Conservation (phyloP, 2,329 filamentous ascomycete species). For the Ophiocordyceps camponoti-rufipedis region DNA sequence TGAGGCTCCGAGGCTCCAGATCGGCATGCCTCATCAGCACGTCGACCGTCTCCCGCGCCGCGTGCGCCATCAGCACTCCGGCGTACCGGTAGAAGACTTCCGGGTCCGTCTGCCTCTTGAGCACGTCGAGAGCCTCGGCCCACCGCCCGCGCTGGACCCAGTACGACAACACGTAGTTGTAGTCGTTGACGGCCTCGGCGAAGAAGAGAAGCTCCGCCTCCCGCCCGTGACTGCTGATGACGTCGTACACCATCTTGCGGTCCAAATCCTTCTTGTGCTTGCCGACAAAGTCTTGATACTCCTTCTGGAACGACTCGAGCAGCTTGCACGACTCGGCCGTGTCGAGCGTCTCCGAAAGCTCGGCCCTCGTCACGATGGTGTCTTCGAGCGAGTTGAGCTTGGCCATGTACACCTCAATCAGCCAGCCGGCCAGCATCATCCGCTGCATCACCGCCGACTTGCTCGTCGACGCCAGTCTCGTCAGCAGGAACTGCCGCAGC, state of each 20-base stretch:
- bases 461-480: slow-evolving; percentile 66
- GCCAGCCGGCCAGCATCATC: slow-evolving; percentile 88
- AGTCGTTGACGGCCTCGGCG: slow-evolving; percentile 74
- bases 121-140: slow-evolving; percentile 67
- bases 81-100: slow-evolving; percentile 95
- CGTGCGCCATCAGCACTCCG: slow-evolving; percentile 88
- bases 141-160: slow-evolving; percentile 95
- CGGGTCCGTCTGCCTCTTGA: slow-evolving; percentile 83
- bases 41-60: slow-evolving; percentile 73
- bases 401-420: slow-evolving; percentile 92
- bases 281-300: slow-evolving; percentile 76
- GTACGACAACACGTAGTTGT: slow-evolving; percentile 88
- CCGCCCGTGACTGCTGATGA: slow-evolving; percentile 86
- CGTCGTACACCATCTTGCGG: slow-evolving; percentile 80
- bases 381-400: slow-evolving; percentile 92
- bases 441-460: slow-evolving; percentile 80
- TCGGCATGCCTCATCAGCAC: slow-evolving; percentile 84
- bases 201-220: slow-evolving; percentile 88
- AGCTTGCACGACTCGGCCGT: slow-evolving; percentile 54
- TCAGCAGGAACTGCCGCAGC: slow-evolving; percentile 70
- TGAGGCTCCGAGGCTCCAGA: slow-evolving; percentile 70
- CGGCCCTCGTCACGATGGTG: slow-evolving; percentile 75
- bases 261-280: slow-evolving; percentile 81
- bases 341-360: slow-evolving; percentile 54
- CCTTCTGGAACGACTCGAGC: slow-evolving; percentile 49